These are phyloP conservation scores for Exophiala spinifera DNA, from an alignment of 2,329 filamentous ascomycete species.

Conservation along the genomic window DNA sequence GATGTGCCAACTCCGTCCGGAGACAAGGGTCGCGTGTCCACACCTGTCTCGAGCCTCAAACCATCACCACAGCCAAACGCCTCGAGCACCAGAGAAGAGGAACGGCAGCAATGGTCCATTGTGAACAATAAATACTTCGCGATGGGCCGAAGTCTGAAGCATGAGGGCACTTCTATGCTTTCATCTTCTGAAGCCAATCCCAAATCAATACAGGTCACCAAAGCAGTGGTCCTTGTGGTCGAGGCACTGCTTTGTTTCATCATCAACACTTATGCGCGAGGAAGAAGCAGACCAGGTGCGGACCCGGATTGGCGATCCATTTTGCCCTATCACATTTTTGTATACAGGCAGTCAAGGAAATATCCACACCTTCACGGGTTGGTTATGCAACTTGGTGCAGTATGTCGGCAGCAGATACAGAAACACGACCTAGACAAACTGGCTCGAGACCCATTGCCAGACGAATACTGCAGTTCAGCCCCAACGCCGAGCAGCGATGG, in stretches of 20 bases:
- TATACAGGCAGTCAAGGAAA: conserved; percentile 38
- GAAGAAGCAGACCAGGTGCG: conserved; percentile 37
- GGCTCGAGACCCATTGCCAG: conserved; percentile 39
- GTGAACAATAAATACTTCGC: conserved; percentile 42
- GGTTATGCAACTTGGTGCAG: conserved; percentile 45
- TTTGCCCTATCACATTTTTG: conserved; percentile 46
- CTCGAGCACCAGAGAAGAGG: conserved; percentile 32
- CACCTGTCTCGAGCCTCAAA: conserved; percentile 28
- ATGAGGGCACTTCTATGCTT: conserved; percentile 36
- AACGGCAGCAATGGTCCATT: conserved; percentile 43
- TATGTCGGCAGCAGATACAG: conserved; percentile 47
- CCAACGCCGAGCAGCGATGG: conserved; percentile 46
- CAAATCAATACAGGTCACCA: conserved; percentile 29
- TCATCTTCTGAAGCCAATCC: conserved; percentile 31
- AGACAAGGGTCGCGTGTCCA: conserved; percentile 28
- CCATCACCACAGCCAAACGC: conserved; percentile 24
- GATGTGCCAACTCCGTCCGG: conserved; percentile 41
- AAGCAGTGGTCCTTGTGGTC: conserved; percentile 29
- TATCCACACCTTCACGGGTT: conserved; percentile 44
- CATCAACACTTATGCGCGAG: conserved; percentile 45
- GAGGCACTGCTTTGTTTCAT: conserved; percentile 49
- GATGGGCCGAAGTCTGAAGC: conserved; percentile 47
- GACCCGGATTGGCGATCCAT: conserved; percentile 48
- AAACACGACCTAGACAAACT: conserved; percentile 45
- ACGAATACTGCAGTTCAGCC: conserved; percentile 37